Percentiles rank a stretch among this genome's conserved stretches.
Conservation (phyloP, 768 basidiomycete genomes). For the Xanthoconium purpureum region DNA sequence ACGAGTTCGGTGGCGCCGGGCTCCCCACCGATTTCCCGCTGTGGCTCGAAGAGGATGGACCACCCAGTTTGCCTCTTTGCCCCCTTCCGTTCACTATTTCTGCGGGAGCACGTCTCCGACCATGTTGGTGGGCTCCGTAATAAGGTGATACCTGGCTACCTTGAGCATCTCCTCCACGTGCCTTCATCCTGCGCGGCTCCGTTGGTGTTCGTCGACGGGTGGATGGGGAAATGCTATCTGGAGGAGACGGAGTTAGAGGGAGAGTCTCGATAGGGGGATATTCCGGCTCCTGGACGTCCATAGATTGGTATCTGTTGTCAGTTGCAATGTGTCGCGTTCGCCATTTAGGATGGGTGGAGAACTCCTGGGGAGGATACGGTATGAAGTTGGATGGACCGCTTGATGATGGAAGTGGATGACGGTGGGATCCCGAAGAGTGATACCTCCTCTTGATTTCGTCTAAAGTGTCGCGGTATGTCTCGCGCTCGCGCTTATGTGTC, state of each 20-base stretch:
- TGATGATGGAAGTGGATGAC: background rate
- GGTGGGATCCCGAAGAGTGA: background rate
- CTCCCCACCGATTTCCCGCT: background rate
- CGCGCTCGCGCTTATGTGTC: constrained; percentile 4
- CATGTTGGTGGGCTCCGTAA: background rate
- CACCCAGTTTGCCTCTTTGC: background rate
- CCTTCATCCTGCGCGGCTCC: constrained; percentile 7
- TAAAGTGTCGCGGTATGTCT: constrained; percentile 4
- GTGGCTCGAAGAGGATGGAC: background rate
- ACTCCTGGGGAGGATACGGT: background rate
- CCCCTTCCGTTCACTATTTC: constrained; percentile 4
- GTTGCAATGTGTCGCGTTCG: background rate
- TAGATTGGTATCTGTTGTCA: background rate
- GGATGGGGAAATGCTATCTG: background rate
- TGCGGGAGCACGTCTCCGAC: constrained; percentile 2
- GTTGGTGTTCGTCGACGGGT: constrained; percentile 7
- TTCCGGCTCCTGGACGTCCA: constrained; percentile 3
- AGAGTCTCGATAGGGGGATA: constrained; percentile 19
- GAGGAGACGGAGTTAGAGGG: constrained; percentile 6
- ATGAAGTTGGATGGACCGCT: background rate
- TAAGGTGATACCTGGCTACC: background rate
- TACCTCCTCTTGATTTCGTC: constrained; percentile 14
- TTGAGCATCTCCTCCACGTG: background rate
- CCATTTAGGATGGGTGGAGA: constrained; percentile 19
- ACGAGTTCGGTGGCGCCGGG: background rate